phyloP scores from a whole-genome alignment of 345 rosid species.

The Euphorbia tirucalli region DNA sequence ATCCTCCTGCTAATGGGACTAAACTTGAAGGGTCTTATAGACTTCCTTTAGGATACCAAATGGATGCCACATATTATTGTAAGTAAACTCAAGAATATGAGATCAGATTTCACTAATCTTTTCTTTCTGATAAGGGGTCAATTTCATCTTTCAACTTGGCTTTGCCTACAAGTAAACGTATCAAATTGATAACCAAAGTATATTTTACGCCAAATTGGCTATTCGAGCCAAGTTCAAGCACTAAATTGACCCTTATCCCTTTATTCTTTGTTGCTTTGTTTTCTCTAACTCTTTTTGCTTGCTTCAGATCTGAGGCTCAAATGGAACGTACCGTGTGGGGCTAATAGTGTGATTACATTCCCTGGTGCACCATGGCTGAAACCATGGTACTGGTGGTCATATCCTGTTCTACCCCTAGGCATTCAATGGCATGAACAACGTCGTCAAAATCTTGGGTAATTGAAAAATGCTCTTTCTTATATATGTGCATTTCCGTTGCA shows the following conservation, averaged over 20 bases:
- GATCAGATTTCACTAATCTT: no score
- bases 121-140: background rate
- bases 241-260: no score
- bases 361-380: slow-evolving; percentile 95
- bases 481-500: background rate
- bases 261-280: no score
- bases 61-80: slow-evolving; percentile 96
- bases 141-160: no score
- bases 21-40: slow-evolving; percentile 65
- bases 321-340: slow-evolving; percentile 95
- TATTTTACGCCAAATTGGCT: no score
- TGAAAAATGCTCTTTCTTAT: background rate
- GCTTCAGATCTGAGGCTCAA: slow-evolving; percentile 68
- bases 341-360: slow-evolving; percentile 89
- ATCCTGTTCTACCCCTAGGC: slow-evolving; percentile 94
- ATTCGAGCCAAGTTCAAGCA: no score
- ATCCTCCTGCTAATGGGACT: slow-evolving; percentile 54
- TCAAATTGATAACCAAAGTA: background rate
- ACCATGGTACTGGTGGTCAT: slow-evolving; percentile 99
- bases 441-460: slow-evolving; percentile 65
- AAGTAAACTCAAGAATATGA: slow-evolving; percentile 31
- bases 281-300: background rate
- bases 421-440: slow-evolving; percentile 82
- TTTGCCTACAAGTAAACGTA: no score
- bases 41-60: slow-evolving; percentile 95